A percentile compares a stretch with the other conserved stretches of the same genome.
phyloP scores from a whole-genome alignment of 2,329 filamentous ascomycete genomes.

The Fusarium sarcochroum region DNA sequence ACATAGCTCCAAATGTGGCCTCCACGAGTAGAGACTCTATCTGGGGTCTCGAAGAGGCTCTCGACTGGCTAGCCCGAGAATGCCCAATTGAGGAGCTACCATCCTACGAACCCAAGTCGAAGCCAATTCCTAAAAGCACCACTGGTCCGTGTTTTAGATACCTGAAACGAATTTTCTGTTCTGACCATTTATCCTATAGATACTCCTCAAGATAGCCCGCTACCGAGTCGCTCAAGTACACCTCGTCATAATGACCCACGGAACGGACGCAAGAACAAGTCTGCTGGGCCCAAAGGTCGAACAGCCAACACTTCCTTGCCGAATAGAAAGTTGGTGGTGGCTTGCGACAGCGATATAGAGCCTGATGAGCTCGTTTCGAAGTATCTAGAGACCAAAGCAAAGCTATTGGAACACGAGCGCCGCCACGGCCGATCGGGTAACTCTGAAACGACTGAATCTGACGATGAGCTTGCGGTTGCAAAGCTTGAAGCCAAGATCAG shows the following conservation, averaged over 20 bases:
- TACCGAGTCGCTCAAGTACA: conserved; percentile 65
- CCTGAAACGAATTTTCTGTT: neutral
- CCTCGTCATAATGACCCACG: conserved; percentile 56
- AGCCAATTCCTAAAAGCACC: conserved; percentile 56
- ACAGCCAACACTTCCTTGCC: conserved; percentile 46
- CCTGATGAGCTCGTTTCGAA: conserved; percentile 81
- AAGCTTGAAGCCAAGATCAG: conserved; percentile 81
- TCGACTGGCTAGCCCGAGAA: conserved; percentile 92
- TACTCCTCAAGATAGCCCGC: conserved; percentile 64
- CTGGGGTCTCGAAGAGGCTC: conserved; percentile 88
- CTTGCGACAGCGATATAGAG: conserved; percentile 79
- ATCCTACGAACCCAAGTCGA: conserved; percentile 70
- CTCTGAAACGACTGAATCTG: conserved; percentile 35
- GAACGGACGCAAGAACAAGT: conserved; percentile 53
- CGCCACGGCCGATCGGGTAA: conserved; percentile 35
- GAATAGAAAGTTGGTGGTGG: conserved; percentile 61
- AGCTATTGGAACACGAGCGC: conserved; percentile 73
- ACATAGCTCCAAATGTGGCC: conserved; percentile 74
- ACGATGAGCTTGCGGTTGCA: conserved; percentile 64
- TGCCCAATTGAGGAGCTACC: conserved; percentile 78
- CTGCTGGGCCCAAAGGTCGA: conserved; percentile 46
- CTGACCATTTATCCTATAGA: conserved; percentile 53
- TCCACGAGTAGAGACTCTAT: conserved; percentile 73
- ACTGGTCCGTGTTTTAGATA: conserved; percentile 36
- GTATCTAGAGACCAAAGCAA: conserved; percentile 82